phyloP scores from a whole-genome alignment of 108 stramenopile species.

The Pseudonitzschia multistriata region DNA sequence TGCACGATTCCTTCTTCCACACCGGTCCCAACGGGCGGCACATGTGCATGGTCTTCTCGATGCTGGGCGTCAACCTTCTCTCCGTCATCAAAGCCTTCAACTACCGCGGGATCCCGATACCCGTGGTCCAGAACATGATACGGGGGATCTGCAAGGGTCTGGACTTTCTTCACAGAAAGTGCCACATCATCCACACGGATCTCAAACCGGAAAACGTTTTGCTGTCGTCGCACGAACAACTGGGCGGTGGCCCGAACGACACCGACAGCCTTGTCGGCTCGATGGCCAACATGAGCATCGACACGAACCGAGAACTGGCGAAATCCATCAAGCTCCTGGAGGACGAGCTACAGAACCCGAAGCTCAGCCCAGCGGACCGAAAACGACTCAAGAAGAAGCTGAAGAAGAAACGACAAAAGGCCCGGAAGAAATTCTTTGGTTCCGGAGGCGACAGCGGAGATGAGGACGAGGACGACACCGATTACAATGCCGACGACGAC shows the following conservation, averaged over 20 bases:
- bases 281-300: constrained; percentile 19
- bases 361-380: constrained; percentile 52
- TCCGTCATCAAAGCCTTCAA: constrained; percentile 93
- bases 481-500: constrained; percentile 37
- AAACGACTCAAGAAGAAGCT: constrained; percentile 66
- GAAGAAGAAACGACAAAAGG: constrained; percentile 79
- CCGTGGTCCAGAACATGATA: constrained; percentile 88
- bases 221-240: constrained; percentile 62
- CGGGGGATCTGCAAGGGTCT: constrained; percentile 88
- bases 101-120: constrained; percentile 93
- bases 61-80: constrained; percentile 95
- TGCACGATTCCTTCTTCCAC: constrained; percentile 95
- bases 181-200: constrained; percentile 98
- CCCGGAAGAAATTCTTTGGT: constrained; percentile 49
- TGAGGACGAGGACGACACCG: constrained; percentile 42
- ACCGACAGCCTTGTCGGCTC: constrained; percentile 26
- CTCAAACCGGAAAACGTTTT: constrained; percentile 98
- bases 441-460: constrained; percentile 35
- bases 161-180: constrained; percentile 92
- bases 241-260: constrained; percentile 6
- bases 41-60: constrained; percentile 98
- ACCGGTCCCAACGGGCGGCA: constrained; percentile 94
- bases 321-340: constrained; percentile 68
- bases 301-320: constrained; percentile 15
- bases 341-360: constrained; percentile 45